phyloP scores from a whole-genome alignment of 2,329 filamentous ascomycete genomes.

The Cytospora paraplurivora region DNA sequence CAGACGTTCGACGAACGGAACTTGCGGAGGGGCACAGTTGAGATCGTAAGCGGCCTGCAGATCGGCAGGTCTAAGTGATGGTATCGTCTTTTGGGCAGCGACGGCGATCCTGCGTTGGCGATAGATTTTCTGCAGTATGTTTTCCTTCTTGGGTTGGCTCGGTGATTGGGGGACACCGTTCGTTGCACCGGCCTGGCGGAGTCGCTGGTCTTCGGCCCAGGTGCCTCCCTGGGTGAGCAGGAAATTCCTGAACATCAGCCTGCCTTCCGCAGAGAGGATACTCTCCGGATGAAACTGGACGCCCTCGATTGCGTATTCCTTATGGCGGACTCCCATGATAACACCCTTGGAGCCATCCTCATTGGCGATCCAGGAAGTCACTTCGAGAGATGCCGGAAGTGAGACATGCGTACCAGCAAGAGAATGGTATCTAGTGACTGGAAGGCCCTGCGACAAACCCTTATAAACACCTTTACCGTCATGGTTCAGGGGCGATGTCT shows the following conservation, averaged over 20 bases:
- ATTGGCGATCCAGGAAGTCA: constrained; percentile 84
- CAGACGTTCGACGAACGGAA: constrained; percentile 78
- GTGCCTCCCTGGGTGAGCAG: constrained; percentile 84
- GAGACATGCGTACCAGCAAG: constrained; percentile 89
- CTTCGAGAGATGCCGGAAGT: constrained; percentile 80
- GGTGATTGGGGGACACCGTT: constrained; percentile 27
- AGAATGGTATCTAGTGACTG: constrained; percentile 94
- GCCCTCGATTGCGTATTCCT: constrained; percentile 86
- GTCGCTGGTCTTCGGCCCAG: constrained; percentile 76
- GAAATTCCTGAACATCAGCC: constrained; percentile 91
- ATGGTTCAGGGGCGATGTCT: constrained; percentile 88
- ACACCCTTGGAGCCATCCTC: constrained; percentile 78
- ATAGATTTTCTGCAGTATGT: constrained; percentile 91
- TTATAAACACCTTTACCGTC: constrained; percentile 91
- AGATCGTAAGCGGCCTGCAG: constrained; percentile 85
- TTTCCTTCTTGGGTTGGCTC: constrained; percentile 55
- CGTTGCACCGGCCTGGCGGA: constrained; percentile 47
- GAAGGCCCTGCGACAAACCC: constrained; percentile 75
- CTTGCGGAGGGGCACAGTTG: constrained; percentile 79
- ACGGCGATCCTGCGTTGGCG: constrained; percentile 76
- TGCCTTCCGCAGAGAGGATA: constrained; percentile 87
- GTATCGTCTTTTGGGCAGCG: constrained; percentile 77
- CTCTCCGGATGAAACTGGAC: constrained; percentile 99
- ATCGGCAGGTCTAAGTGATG: constrained; percentile 80
- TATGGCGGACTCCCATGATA: constrained; percentile 97